Conservation (phyloP, 768 basidiomycete genomes). For the Gloeopeniophorella convolvens region DNA sequence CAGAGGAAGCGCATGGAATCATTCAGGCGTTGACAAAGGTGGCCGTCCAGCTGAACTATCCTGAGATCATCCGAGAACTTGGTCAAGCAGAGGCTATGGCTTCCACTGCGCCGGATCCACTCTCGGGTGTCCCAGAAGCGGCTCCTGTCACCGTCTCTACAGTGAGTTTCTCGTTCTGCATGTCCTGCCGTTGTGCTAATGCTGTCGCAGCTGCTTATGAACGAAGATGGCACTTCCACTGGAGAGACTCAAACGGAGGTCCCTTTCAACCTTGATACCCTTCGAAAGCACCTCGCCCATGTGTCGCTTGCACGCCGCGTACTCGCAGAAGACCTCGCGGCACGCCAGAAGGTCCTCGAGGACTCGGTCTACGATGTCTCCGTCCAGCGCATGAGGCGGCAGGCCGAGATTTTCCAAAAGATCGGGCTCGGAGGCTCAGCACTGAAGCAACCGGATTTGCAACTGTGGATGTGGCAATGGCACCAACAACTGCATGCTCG, state of each 20-base stretch:
- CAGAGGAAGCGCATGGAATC: conserved; percentile 48
- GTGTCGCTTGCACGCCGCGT: conserved; percentile 58
- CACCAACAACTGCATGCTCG: conserved; percentile 51
- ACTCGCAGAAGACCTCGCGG: conserved; percentile 57
- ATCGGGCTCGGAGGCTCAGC: conserved; percentile 47
- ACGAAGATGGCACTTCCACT: conserved; percentile 21
- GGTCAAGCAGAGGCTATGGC: conserved; percentile 48
- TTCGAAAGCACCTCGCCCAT: conserved; percentile 62
- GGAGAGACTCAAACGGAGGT: conserved; percentile 30
- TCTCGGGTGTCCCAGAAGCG: conserved; percentile 52
- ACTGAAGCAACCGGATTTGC: conserved; percentile 46
- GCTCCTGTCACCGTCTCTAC: conserved; percentile 47
- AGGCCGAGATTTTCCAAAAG: conserved; percentile 50
- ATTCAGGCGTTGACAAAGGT: conserved; percentile 52
- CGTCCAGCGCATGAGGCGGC: conserved; percentile 57
- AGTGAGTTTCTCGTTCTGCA: conserved; percentile 24
- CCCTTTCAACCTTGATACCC: conserved; percentile 69
- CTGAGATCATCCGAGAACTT: conserved; percentile 47
- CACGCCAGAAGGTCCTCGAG: conserved; percentile 79
- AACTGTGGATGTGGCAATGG: conserved; percentile 86
- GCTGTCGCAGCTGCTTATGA: background rate
- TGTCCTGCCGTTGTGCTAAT: background rate
- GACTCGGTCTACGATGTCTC: conserved; percentile 84
- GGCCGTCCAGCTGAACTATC: conserved; percentile 50
- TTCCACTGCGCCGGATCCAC: conserved; percentile 32